Evolutionary conservation across 306 rosid species (phyloP), one percentile per base, ranked within the genome.

Genomic region (Glycine tomentella): DNA sequence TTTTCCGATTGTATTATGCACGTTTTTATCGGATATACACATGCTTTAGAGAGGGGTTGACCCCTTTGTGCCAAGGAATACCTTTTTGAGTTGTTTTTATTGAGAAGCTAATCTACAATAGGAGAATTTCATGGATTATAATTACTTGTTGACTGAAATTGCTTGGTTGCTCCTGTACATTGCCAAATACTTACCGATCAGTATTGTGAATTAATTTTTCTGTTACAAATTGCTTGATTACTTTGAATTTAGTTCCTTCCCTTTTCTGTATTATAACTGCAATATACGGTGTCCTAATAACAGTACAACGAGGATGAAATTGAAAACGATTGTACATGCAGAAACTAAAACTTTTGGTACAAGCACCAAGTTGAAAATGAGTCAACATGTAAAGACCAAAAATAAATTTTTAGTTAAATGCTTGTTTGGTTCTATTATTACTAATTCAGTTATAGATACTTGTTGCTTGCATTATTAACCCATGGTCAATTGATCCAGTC

Each of bases 401-500:
- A n/a, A 4, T 33, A 33, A 33, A 36, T 57, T 15, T 57, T 44
- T 68, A 17, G 15, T 63, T 57, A 46, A 76, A 25, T 79, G 55
- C 75, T 75, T 75, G 73, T 44, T 75, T 58, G 58, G 13, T 25
- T 67, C 52, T 58, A 44, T 40, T 80, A 15, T 11, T 42, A 38
- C 38, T 36, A 40, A 11, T 68, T 80, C 45, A 56, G 34, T 50
- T 33, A 51, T 69, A 8, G 63, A 52, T 67, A 53, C 14, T 50
- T n/a, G 8, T 42, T 67, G 42, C 49, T 62, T 80, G 70, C 82
- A 69, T 31, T 44, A 46, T 13, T 84, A 55, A 81, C 76, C 8
- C 2, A 6, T 48, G 55, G n/a, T 52, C 70, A 52, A 78, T 78
- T 73, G 78, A 53, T 78, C 36, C 86, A 78, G 84, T 69, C 62